Evolutionary conservation across 768 basidiomycete species (phyloP), one percentile per base, ranked within the genome.

Genomic region (Calocera viscosa): DNA sequence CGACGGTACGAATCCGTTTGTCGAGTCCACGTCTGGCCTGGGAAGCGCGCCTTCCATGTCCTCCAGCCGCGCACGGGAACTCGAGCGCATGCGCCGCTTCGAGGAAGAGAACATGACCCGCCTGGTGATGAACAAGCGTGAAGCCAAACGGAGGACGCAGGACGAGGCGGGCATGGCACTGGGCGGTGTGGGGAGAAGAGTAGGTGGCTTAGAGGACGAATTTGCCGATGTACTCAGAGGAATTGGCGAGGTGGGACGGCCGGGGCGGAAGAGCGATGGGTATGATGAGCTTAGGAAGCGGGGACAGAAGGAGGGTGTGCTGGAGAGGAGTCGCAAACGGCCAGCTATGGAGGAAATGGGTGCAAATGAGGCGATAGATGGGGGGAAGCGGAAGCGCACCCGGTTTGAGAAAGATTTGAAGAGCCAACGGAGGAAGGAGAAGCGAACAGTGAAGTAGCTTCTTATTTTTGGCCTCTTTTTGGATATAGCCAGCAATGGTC

Each of bases 91-190:
- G 76, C 85, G 83, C 64, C 87, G 91, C 69, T 98, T 91, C 75
- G 95, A 98, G 78, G 93, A 95, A 74, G 91, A 91, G 53, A 94
- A 95, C 76, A 91, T 97, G 77, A 90, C 89, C 39, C 86, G 95
- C 49, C 72, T 97, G 65, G 81, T 94, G 68, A 87, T 94, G 84
- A 90, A 87, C 74, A 97, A 97, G 81, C 86, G 85, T 72, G 93
- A 95, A 49, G 82, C 83, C 17, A 83, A 81, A 71, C 80, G 86
- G 49, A 82, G 94, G 22, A 77, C 75, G 65, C 81, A 84, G 68
- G 94, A 97, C 72, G 95, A 97, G 75, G 90, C 84, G 69, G 89
- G 91, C 69, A 77, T 97, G 68, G 91, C 91, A 19, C 78, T 97
- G 14, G 95, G 95, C 65, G 90, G 88, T 14, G 83, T 82, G 43